Base-by-base conservation (phyloP, 352 stramenopile species). In the Lagenidium sp. region DNA sequence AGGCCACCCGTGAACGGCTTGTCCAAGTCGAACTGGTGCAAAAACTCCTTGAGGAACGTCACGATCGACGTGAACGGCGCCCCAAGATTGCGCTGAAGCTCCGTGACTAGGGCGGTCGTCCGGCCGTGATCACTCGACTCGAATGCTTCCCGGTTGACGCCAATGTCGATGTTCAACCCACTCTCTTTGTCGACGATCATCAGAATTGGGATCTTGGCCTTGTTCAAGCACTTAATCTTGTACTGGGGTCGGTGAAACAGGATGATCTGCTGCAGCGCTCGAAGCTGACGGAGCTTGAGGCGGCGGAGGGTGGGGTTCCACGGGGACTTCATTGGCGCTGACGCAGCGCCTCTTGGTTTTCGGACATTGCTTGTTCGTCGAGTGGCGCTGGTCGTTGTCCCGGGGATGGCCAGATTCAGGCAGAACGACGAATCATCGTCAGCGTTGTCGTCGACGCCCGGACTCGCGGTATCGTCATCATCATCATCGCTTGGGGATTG, bases 1-100 rank as follows among this genome's bases (percentile, higher is more conserved):
- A 91, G 53, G 0, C 79, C 79, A 13, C 75, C 79, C 8, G 75
- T 86, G 45, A 82, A 88, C 6, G 73, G 79, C 36, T 88, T 91
- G 61, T 88, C 73, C 4, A 91, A 55, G 2, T 81, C 68, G 22
- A 82, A 83, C 41, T 88, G 70, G 38, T 87, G 68, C 44, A 88
- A 23, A 48, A 87, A 86, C 48, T 88, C 75, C 47, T 88, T 88
- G 11, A 91, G 41, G 28, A 87, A 82, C 36, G 63, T 57, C 12
- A 85, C 67, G 21, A 90, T 52, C 24, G 57, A 59, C 1, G 50
- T 67, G 47, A 85, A 90, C 20, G 59, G 39, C 15, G n/a, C 28
- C 0, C 76, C 72, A 7, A 85, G 48, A 16, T 55, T 45, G 4
- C 44, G 30, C 30, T 84, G 73, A 15, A 85, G 52, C 30, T 52